A percentile compares a stretch with the other conserved stretches of the same genome.
Evolutionary conservation across 2,329 filamentous ascomycete species (phyloP).

Genomic region (Paecilomyces dactylethromorphus): DNA sequence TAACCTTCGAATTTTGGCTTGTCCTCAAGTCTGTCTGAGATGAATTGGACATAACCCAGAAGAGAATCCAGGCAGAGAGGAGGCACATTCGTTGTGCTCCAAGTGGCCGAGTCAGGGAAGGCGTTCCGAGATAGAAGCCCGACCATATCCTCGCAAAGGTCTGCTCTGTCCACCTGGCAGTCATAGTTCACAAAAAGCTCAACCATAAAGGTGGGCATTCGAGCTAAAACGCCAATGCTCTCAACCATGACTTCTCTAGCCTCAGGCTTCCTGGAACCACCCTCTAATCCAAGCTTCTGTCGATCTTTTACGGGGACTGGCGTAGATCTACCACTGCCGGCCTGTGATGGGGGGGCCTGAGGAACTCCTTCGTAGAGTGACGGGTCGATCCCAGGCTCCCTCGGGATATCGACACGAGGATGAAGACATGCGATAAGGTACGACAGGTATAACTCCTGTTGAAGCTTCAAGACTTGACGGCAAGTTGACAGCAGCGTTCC

Average conservation of each 20-base stretch:
- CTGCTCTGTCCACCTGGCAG: conserved; percentile 83
- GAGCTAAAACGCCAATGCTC: conserved; percentile 80
- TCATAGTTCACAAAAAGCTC: conserved; percentile 98
- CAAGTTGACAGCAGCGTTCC: conserved; percentile 89
- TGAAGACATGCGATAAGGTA: conserved; percentile 93
- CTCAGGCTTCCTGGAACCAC: conserved; percentile 85
- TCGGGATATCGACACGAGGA: conserved; percentile 86
- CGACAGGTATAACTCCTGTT: conserved; percentile 92
- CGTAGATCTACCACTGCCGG: conserved; percentile 74
- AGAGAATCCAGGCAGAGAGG: conserved; percentile 90
- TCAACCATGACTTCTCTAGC: conserved; percentile 98
- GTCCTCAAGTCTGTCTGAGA: conserved; percentile 78
- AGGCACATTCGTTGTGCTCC: conserved; percentile 97
- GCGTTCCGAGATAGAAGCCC: conserved; percentile 89
- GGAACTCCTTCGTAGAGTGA: conserved; percentile 89
- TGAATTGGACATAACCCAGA: conserved; percentile 83
- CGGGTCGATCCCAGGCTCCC: conserved; percentile 83
- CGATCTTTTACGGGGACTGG: conserved; percentile 89
- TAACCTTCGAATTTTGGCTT: conserved; percentile 57
- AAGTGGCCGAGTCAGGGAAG: conserved; percentile 92
- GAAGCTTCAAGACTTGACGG: conserved; percentile 81
- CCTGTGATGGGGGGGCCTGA: conserved; percentile 68
- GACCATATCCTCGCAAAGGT: conserved; percentile 93
- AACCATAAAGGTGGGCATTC: conserved; percentile 90
- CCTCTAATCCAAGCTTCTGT: conserved; percentile 86